Conservation (phyloP, 768 basidiomycete genomes). For the Boletus subparvulus region DNA sequence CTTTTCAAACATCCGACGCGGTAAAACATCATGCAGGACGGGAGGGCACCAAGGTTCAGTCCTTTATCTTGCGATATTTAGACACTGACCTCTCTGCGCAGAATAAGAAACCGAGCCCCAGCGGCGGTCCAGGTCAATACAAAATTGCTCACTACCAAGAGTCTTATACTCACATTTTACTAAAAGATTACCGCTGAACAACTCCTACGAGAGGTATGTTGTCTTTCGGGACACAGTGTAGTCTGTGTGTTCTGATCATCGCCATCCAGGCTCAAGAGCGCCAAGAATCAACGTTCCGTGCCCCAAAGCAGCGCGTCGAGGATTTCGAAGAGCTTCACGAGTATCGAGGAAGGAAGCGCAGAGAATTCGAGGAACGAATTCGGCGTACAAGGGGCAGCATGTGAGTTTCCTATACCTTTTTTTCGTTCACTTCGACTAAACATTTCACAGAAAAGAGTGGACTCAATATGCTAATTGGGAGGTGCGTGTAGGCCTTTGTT, state of each 20-base stretch:
- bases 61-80: slow-evolving; percentile 1
- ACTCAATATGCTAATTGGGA: slow-evolving; percentile 86
- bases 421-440: not conserved
- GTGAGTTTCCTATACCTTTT: slow-evolving; percentile 39
- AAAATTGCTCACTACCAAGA: not conserved
- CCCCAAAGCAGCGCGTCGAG: slow-evolving; percentile 93
- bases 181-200: slow-evolving; percentile 96
- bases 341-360: slow-evolving; percentile 88
- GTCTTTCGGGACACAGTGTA: not conserved
- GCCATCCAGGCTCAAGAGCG: slow-evolving; percentile 84
- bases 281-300: slow-evolving; percentile 88
- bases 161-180: slow-evolving; percentile 15
- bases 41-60: slow-evolving; percentile 70
- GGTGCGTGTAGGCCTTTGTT: slow-evolving; percentile 37
- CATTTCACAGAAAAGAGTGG: slow-evolving; percentile 71
- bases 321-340: slow-evolving; percentile 92
- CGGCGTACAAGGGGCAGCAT: slow-evolving; percentile 78
- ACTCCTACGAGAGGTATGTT: slow-evolving; percentile 82
- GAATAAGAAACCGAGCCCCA: slow-evolving; percentile 95
- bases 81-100: slow-evolving; percentile 28
- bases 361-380: slow-evolving; percentile 91
- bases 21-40: slow-evolving; percentile 63
- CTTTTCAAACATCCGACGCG: not conserved
- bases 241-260: not conserved
- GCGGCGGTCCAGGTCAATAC: slow-evolving; percentile 82